A percentile compares a stretch with the other conserved stretches of the same genome.
Conservation (phyloP, 139 green algal species). For the Yamagishiella unicocca region DNA sequence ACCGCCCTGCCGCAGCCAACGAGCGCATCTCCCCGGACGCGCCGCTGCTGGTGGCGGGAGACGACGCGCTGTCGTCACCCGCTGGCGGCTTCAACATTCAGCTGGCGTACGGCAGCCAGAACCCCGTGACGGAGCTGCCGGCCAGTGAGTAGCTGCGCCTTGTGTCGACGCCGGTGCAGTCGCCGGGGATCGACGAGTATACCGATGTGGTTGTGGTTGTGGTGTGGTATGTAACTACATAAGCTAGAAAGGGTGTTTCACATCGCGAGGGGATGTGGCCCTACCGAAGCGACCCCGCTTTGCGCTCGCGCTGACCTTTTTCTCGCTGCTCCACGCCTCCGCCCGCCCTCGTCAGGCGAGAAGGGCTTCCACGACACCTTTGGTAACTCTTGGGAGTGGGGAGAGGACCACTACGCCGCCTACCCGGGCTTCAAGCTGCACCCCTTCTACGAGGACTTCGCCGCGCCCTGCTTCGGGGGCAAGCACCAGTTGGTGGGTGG, state of each 20-base stretch:
- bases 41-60: slow-evolving; percentile 41
- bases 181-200: no score
- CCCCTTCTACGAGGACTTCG: slow-evolving; percentile 88
- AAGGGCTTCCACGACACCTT: slow-evolving; percentile 60
- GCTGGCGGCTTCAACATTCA: slow-evolving; percentile 58
- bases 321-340: neutral
- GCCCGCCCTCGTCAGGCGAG: neutral
- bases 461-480: slow-evolving; percentile 80
- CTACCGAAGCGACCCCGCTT: no score
- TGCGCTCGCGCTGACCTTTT: no score
- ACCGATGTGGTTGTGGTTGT: no score
- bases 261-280: no score
- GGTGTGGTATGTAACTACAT: no score
- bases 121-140: slow-evolving; percentile 72
- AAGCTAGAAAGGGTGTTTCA: no score
- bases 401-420: slow-evolving; percentile 79
- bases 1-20: slow-evolving; percentile 27
- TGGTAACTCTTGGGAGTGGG: slow-evolving; percentile 70
- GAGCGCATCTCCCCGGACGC: slow-evolving; percentile 34
- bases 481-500: slow-evolving; percentile 75
- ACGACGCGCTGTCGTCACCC: slow-evolving; percentile 14
- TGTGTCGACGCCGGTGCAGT: no score
- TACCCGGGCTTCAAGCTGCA: slow-evolving; percentile 72
- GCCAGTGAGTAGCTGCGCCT: slow-evolving; percentile 55
- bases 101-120: slow-evolving; percentile 77